These are phyloP conservation scores for Volvox africanus DNA, from an alignment of 139 green algal genomes.

Conservation along the genomic window DNA sequence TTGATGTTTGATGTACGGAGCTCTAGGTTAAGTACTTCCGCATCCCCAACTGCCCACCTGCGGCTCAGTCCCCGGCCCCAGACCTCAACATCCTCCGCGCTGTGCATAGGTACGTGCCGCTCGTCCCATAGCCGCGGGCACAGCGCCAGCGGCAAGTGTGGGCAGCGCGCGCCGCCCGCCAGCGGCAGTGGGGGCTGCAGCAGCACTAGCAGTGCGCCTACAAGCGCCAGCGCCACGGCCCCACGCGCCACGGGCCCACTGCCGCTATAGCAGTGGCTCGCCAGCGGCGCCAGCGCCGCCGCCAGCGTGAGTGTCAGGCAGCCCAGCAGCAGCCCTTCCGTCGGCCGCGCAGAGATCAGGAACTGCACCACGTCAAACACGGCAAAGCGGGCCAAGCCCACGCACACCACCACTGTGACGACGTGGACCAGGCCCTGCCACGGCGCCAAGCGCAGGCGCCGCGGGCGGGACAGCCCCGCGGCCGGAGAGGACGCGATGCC, in stretches of 20 bases:
- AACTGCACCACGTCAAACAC: constrained; percentile 89
- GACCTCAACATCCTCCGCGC: constrained; percentile 87
- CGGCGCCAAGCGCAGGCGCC: constrained; percentile 54
- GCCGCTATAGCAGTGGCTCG: constrained; percentile 72
- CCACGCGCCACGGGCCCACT: constrained; percentile 41
- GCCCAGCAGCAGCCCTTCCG: constrained; percentile 87
- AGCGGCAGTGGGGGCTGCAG: constrained; percentile 87
- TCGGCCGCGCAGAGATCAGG: constrained; percentile 69
- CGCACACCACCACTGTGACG: constrained; percentile 61
- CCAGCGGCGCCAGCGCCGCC: constrained; percentile 77
- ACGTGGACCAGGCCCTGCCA: constrained; percentile 75
- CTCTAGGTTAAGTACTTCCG: no score
- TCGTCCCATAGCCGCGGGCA: constrained; percentile 93
- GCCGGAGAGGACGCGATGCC: not conserved
- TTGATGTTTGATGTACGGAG: no score
- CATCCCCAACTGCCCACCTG: constrained; percentile 30
- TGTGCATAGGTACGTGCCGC: constrained; percentile 84
- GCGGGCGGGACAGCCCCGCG: not conserved
- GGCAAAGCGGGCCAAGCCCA: constrained; percentile 83
- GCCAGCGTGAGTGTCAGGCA: constrained; percentile 73
- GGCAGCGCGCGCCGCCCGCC: constrained; percentile 82
- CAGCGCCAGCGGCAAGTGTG: constrained; percentile 82
- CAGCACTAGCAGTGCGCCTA: constrained; percentile 67
- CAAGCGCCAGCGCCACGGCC: constrained; percentile 46
- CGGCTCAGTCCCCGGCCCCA: constrained; percentile 77